These are phyloP conservation scores for Aspergillus proliferans DNA, from an alignment of 2,329 filamentous ascomycete species.

Conservation along the genomic window DNA sequence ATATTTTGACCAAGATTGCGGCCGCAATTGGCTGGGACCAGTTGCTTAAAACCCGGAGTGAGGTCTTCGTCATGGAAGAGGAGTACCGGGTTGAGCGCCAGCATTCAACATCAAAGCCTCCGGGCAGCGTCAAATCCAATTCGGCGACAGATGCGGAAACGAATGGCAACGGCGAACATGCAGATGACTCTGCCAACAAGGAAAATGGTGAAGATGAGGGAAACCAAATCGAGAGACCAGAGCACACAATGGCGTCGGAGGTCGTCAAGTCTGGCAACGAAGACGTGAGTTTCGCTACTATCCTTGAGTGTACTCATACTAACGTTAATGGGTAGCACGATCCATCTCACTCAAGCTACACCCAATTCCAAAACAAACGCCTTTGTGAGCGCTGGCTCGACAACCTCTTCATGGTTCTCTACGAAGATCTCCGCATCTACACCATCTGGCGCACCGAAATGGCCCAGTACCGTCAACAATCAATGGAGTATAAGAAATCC, in stretches of 20 bases:
- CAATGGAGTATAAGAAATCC: conserved; percentile 92
- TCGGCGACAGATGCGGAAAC: conserved; percentile 17
- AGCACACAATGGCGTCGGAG: conserved; percentile 69
- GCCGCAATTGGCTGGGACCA: conserved; percentile 98
- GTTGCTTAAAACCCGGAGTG: conserved; percentile 85
- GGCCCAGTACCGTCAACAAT: conserved; percentile 87
- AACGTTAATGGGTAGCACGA: conserved; percentile 45
- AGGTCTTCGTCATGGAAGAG: conserved; percentile 99
- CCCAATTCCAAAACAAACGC: conserved; percentile 92
- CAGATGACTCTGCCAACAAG: conserved; percentile 25
- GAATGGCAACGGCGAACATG: conserved; percentile 29
- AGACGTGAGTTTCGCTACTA: conserved; percentile 46
- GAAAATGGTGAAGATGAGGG: conserved; percentile 21
- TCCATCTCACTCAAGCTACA: conserved; percentile 66
- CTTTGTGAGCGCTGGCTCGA: conserved; percentile 97
- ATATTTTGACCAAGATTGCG: conserved; percentile 89
- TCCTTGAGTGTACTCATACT: conserved; percentile 1
- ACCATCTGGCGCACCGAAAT: conserved; percentile 99
- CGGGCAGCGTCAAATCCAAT: conserved; percentile 47
- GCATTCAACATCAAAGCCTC: conserved; percentile 20
- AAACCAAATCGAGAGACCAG: conserved; percentile 65
- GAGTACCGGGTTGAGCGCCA: conserved; percentile 78
- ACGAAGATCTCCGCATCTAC: conserved; percentile 95
- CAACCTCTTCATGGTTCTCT: conserved; percentile 98
- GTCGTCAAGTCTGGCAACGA: conserved; percentile 70